Conservation (phyloP, 208 protist genomes). For the Angomonas deanei region DNA sequence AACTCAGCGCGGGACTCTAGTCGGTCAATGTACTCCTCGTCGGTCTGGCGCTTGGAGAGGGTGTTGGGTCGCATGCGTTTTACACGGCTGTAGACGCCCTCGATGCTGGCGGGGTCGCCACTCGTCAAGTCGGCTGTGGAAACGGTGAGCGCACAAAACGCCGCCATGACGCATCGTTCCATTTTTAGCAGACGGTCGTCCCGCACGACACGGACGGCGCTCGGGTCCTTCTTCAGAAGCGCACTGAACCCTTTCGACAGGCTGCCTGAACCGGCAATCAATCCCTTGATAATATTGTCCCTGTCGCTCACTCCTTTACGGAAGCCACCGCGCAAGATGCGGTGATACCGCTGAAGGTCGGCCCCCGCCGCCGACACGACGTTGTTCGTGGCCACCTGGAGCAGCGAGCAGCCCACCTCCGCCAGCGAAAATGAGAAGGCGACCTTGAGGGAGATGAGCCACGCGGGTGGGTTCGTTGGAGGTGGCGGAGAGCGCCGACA, state of each 20-base stretch:
- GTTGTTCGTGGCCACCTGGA: constrained; percentile 14
- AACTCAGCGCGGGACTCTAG: constrained; percentile 64
- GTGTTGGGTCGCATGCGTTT: constrained; percentile 70
- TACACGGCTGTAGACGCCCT: constrained; percentile 50
- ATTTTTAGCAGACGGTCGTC: constrained; percentile 62
- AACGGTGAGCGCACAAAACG: constrained; percentile 71
- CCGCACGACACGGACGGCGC: constrained; percentile 59
- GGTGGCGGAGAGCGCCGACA: constrained; percentile 46
- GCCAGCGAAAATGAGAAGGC: constrained; percentile 71
- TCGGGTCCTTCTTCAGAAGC: constrained; percentile 58
- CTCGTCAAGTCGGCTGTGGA: constrained; percentile 47
- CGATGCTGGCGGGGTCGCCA: constrained; percentile 29
- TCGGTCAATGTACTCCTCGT: constrained; percentile 36
- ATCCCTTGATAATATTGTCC: constrained; percentile 74
- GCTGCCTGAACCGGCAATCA: constrained; percentile 74
- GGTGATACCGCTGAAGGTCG: constrained; percentile 24
- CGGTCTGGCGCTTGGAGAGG: constrained; percentile 75
- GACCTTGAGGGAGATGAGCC: constrained; percentile 52
- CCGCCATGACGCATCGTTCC: constrained; percentile 79
- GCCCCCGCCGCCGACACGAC: not conserved
- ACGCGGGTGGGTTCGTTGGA: constrained; percentile 16
- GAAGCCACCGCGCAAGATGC: constrained; percentile 55
- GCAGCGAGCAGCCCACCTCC: constrained; percentile 64
- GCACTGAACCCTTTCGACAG: constrained; percentile 64
- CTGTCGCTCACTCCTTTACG: constrained; percentile 58